phyloP scores from a whole-genome alignment of 1,284 basidiomycete species.

The Moniliella sp. region DNA sequence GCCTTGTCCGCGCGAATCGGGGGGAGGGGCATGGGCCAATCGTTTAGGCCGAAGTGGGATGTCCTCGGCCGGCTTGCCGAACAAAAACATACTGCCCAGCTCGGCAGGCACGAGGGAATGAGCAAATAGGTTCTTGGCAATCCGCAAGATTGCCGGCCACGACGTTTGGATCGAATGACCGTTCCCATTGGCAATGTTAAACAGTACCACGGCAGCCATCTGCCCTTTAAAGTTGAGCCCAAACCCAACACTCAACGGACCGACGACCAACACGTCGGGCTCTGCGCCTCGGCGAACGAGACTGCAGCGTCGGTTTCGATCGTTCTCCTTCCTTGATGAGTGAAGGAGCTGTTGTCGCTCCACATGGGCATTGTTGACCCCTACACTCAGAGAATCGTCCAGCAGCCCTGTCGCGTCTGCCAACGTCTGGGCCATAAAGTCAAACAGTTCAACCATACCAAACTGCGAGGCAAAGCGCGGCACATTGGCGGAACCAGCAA shows the following conservation, averaged over 20 bases:
- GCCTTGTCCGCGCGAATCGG: slow-evolving; percentile 51
- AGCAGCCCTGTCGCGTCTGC: slow-evolving; percentile 20
- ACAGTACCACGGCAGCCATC: slow-evolving; percentile 82
- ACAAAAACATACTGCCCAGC: slow-evolving; percentile 79
- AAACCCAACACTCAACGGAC: slow-evolving; percentile 72
- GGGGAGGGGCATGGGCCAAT: slow-evolving; percentile 61
- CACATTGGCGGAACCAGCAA: slow-evolving; percentile 90
- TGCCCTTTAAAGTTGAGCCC: slow-evolving; percentile 89
- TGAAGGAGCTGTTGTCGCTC: slow-evolving; percentile 63
- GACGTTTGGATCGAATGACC: slow-evolving; percentile 80
- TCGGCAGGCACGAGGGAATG: slow-evolving; percentile 58
- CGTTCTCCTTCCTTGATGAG: no score
- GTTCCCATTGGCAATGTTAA: slow-evolving; percentile 91
- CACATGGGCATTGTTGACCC: slow-evolving; percentile 40
- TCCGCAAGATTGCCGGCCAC: slow-evolving; percentile 78
- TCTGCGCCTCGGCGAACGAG: no score
- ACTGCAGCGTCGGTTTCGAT: no score
- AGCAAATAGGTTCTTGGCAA: slow-evolving; percentile 86
- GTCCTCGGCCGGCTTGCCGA: background rate
- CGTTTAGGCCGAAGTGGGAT: slow-evolving; percentile 21
- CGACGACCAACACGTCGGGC: no score
- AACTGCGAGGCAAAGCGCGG: slow-evolving; percentile 74
- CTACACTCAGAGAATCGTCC: slow-evolving; percentile 7
- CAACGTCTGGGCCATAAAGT: slow-evolving; percentile 77
- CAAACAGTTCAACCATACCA: slow-evolving; percentile 76